Base-by-base conservation (phyloP, 2,329 filamentous ascomycete genomes). In the Aquanectria penicillioides region DNA sequence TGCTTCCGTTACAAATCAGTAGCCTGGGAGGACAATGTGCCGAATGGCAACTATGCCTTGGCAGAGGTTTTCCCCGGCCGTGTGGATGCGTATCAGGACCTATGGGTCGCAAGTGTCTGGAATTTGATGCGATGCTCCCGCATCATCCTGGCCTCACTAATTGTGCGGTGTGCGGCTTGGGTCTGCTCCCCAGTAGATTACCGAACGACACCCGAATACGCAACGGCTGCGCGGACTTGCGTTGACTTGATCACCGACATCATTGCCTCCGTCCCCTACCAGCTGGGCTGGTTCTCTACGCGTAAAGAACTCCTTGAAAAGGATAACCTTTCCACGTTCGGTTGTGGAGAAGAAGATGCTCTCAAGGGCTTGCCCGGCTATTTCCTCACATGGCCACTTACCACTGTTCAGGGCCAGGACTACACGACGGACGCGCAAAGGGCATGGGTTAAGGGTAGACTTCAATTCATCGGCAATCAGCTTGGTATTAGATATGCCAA, bases 91-190 rank as follows among this genome's bases (percentile, higher is more conserved):
- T 89, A 87, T 68, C 74, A 76, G 18, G 85, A 89, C 70, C 76
- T 87, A 38, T 87, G 81, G 79, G 81, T 86, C 36, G 82, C 81
- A n/a, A 82, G 78, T 57, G 75, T 86, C 8, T 85, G 82, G 81
- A 88, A 88, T 69, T 75, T 84, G 73, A 75, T 80, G 58, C 77
- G 86, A 13, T 79, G 82, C 13, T 79, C 81, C 6, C 78, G 86
- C 3, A 76, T 89, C 23, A 80, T 85, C 49, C 76, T 88, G 20
- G 80, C 82, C 3, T 82, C 83, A 13, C 73, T 86, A 13, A 80
- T 84, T 31, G 82, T 88, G 11, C 82, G 86, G 6, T 87, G 85
- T 65, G 81, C 83, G 6, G 86, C 86, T 2, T 88, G 86, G 85
- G 77, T 85, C 20, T 85, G 83, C 69, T 77, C 81, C 8, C 86